phyloP scores from a whole-genome alignment of 2,329 filamentous ascomycete genomes.

The Albifimbria verrucaria region DNA sequence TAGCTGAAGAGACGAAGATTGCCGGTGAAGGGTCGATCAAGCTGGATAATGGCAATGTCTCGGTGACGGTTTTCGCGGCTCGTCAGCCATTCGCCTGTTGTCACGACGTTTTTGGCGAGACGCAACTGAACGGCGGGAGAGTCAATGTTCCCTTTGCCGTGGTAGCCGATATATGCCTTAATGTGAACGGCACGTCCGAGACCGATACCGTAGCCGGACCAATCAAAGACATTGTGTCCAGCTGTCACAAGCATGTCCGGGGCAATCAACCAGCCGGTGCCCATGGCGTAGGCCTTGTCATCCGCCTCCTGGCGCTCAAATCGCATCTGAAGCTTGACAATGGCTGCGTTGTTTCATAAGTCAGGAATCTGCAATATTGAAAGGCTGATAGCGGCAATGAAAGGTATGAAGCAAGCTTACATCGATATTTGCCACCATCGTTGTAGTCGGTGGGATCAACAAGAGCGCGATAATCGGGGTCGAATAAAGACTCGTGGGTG shows the following conservation, averaged over 20 bases:
- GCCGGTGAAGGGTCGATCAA: constrained; percentile 19
- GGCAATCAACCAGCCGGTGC: constrained; percentile 1
- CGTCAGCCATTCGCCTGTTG: constrained; percentile 18
- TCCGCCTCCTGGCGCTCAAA: not conserved
- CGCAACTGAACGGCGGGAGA: constrained; percentile 8
- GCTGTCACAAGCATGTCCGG: not conserved
- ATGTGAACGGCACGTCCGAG: not conserved
- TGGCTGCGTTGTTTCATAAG: not conserved
- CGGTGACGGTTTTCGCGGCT: constrained; percentile 8
- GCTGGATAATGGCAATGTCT: constrained; percentile 22
- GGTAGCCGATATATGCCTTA: constrained; percentile 1
- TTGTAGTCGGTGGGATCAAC: constrained; percentile 3
- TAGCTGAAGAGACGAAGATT: constrained; percentile 18
- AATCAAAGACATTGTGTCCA: not conserved
- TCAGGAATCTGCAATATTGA: not conserved
- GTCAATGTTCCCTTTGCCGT: constrained; percentile 14
- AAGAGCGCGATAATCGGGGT: constrained; percentile 11
- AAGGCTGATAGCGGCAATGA: not conserved
- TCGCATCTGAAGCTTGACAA: not conserved
- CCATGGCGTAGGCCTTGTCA: not conserved
- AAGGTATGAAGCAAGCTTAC: not conserved
- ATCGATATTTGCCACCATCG: constrained; percentile 4
- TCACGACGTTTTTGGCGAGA: constrained; percentile 14
- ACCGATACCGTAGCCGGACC: not conserved
- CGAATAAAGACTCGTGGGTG: not conserved